Evolutionary conservation across 306 rosid genomes (phyloP).

Genomic region (Oemleria cerasiformis): DNA sequence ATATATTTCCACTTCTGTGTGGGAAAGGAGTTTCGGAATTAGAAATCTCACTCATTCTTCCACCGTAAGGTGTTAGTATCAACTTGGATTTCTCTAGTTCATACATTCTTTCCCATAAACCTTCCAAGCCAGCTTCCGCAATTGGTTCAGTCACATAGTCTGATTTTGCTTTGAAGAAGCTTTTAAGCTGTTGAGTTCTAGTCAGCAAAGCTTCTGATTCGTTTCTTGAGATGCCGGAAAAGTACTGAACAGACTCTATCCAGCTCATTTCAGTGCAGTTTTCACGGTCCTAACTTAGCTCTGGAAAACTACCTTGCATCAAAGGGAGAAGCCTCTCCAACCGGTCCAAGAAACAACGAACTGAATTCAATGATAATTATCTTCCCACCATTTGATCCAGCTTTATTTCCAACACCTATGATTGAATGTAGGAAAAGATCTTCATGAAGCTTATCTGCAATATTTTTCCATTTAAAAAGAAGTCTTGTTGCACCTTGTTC

Average conservation of each 20-base stretch:
- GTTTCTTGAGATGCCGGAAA: conserved; percentile 40
- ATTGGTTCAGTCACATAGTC: conserved; percentile 56
- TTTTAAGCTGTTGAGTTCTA: conserved; percentile 34
- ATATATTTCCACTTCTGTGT: conserved; percentile 64
- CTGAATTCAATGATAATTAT: conserved; percentile 47
- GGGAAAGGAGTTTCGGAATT: conserved; percentile 60
- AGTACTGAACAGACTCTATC: conserved; percentile 58
- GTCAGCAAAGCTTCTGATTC: conserved; percentile 51
- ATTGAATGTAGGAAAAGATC: conserved; percentile 46
- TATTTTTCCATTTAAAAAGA: no score
- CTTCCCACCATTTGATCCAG: conserved; percentile 31
- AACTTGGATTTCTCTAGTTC: conserved; percentile 40
- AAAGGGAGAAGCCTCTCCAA: conserved; percentile 42
- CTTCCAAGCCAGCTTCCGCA: conserved; percentile 46
- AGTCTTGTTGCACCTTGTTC: conserved; percentile 33
- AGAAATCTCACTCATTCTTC: conserved; percentile 49
- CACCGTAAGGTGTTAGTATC: conserved; percentile 61
- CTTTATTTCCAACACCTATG: conserved; percentile 26
- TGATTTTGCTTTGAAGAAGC: conserved; percentile 68
- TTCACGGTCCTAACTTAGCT: conserved; percentile 40
- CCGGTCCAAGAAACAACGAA: conserved; percentile 51
- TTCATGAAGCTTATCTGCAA: conserved; percentile 44
- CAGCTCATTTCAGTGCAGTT: conserved; percentile 60
- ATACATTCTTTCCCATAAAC: conserved; percentile 39
- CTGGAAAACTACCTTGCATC: conserved; percentile 50